Conservation (phyloP, 352 stramenopile species). For the Phytophthora nicotianae region DNA sequence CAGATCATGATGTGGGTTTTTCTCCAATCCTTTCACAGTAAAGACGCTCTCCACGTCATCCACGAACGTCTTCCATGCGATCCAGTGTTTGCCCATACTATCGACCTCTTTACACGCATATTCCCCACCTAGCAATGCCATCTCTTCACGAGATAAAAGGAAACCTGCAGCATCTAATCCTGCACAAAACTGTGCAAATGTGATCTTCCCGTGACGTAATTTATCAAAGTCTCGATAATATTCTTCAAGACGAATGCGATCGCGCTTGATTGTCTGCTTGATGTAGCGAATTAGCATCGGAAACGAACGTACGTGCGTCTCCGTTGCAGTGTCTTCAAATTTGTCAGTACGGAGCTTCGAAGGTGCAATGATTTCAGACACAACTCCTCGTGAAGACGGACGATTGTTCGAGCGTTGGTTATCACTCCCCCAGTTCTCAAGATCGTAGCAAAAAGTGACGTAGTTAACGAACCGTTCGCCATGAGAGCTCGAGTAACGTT, state of each 20-base stretch:
- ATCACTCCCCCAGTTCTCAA: slow-evolving; percentile 59
- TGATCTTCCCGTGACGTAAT: slow-evolving; percentile 80
- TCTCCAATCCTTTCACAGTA: slow-evolving; percentile 76
- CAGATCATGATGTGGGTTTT: slow-evolving; percentile 62
- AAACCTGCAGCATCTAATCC: slow-evolving; percentile 65
- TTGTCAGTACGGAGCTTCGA: slow-evolving; percentile 44
- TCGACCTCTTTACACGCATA: slow-evolving; percentile 69
- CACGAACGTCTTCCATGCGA: slow-evolving; percentile 80
- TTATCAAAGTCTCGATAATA: slow-evolving; percentile 89
- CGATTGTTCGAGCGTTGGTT: slow-evolving; percentile 36
- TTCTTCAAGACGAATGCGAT: slow-evolving; percentile 82
- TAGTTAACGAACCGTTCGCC: slow-evolving; percentile 85
- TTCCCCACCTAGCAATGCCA: slow-evolving; percentile 55
- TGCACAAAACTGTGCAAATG: slow-evolving; percentile 60
- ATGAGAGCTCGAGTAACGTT: slow-evolving; percentile 72
- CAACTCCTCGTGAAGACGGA: slow-evolving; percentile 49
- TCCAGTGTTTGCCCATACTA: slow-evolving; percentile 57
- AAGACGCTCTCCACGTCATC: slow-evolving; percentile 86
- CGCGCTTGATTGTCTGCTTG: slow-evolving; percentile 80
- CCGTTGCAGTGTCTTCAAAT: slow-evolving; percentile 40
- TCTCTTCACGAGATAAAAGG: slow-evolving; percentile 61
- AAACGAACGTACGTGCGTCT: slow-evolving; percentile 50
- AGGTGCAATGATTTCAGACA: slow-evolving; percentile 67
- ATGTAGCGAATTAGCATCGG: slow-evolving; percentile 82
- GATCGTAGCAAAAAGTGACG: slow-evolving; percentile 82